Percentiles rank a stretch among this genome's conserved stretches.
phyloP scores from a whole-genome alignment of 164 flowering plant species.

The grape (Vitis vinifera) region DNA sequence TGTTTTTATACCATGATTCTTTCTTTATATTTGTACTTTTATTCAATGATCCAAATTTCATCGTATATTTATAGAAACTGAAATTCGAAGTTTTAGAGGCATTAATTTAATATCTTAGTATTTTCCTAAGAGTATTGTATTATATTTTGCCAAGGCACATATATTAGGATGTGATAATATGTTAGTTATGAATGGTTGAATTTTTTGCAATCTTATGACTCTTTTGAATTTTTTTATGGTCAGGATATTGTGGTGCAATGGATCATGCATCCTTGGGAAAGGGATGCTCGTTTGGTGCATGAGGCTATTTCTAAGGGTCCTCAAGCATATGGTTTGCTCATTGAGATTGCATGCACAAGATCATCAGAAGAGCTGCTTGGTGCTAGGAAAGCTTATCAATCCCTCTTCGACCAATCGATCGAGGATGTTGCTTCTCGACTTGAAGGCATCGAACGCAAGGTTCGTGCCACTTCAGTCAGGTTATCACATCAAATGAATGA shows the following conservation, averaged over 20 bases:
- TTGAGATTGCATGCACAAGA: slow-evolving; percentile 79
- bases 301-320: slow-evolving; percentile 51
- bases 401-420: slow-evolving; percentile 69
- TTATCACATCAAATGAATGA: too few species aligned
- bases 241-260: slow-evolving; percentile 76
- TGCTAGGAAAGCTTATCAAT: slow-evolving; percentile 84
- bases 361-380: slow-evolving; percentile 77
- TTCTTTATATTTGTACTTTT: too few species aligned
- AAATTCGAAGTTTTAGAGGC: too few species aligned
- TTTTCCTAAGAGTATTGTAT: too few species aligned
- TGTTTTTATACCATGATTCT: too few species aligned
- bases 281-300: slow-evolving; percentile 73
- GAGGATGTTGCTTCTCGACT: slow-evolving; percentile 71
- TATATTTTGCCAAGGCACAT: too few species aligned
- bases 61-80: too few species aligned
- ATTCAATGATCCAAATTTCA: too few species aligned
- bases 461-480: slow-evolving; percentile 5
- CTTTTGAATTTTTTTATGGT: background rate
- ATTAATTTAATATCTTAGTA: too few species aligned
- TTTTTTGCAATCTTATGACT: too few species aligned
- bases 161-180: too few species aligned
- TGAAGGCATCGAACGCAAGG: slow-evolving; percentile 46
- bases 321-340: slow-evolving; percentile 34
- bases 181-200: too few species aligned
- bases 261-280: slow-evolving; percentile 87